Conservation (phyloP, 148 eudicot genomes). For the Silene conica region DNA sequence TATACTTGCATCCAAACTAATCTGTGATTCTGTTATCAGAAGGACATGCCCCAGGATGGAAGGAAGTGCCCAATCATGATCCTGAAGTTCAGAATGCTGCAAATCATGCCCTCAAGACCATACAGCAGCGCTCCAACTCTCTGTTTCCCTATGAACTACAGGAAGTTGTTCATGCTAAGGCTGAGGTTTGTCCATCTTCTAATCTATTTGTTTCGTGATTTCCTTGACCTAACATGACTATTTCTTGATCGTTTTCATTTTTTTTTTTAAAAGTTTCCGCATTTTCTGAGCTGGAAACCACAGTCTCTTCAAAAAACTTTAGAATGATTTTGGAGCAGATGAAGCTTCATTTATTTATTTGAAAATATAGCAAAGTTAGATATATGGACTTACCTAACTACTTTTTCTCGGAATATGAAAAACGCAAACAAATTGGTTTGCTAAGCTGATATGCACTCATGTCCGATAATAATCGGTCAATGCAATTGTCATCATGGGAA, state of each 20-base stretch:
- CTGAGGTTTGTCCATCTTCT: slow-evolving; percentile 51
- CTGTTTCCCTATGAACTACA: slow-evolving; percentile 71
- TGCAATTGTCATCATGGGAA: too few relatives aligned
- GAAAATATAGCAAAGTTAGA: too few relatives aligned
- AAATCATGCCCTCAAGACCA: slow-evolving; percentile 64
- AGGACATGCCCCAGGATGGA: slow-evolving; percentile 61
- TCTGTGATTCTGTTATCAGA: slow-evolving; percentile 30
- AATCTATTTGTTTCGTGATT: not conserved
- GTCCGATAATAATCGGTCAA: too few relatives aligned
- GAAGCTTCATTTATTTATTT: too few relatives aligned
- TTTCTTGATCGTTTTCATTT: not conserved
- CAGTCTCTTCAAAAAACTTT: not conserved
- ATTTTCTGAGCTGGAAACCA: not conserved
- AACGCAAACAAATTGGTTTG: too few relatives aligned
- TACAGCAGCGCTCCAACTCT: slow-evolving; percentile 89
- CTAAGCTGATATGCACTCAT: too few relatives aligned
- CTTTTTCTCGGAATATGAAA: too few relatives aligned
- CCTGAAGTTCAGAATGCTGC: slow-evolving; percentile 93
- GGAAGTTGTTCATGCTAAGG: slow-evolving; percentile 63
- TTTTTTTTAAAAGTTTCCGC: not conserved
- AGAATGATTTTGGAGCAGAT: not conserved
- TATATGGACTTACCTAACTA: too few relatives aligned
- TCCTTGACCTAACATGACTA: not conserved
- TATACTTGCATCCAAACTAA: too few relatives aligned
- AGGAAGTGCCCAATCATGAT: slow-evolving; percentile 76